Evolutionary conservation across 257 asterid genomes (phyloP).

Genomic region (Forsythia viridissima): DNA sequence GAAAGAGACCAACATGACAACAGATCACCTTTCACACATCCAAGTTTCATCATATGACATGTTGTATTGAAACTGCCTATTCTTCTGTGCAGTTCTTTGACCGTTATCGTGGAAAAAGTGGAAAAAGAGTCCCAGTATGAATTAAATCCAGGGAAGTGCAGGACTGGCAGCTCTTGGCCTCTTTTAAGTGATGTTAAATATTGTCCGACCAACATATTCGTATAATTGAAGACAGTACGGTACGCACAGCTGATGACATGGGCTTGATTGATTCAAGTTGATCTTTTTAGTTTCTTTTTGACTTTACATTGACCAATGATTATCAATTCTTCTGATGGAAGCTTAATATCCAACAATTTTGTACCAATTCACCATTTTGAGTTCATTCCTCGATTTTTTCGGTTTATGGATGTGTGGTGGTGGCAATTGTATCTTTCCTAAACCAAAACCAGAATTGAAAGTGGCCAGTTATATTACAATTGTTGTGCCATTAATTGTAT

Average conservation of each 20-base stretch:
- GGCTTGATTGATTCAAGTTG: conserved; percentile 1
- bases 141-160: conserved; percentile 21
- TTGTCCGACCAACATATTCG: neutral
- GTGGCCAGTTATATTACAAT: neutral
- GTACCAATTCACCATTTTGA: neutral
- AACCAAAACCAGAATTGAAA: neutral
- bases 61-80: neutral
- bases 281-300: neutral
- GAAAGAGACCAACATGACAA: neutral
- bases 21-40: neutral
- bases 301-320: conserved; percentile 5
- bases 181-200: conserved; percentile 25
- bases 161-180: neutral
- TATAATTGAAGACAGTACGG: conserved; percentile 21
- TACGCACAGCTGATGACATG: neutral
- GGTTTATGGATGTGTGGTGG: neutral
- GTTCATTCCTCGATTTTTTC: neutral
- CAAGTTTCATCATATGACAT: neutral
- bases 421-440: neutral
- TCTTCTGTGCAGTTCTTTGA: conserved; percentile 25
- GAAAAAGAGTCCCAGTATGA: conserved; percentile 53
- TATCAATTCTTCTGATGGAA: conserved; percentile 8
- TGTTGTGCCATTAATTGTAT: neutral
- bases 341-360: neutral
- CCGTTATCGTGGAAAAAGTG: conserved; percentile 46